phyloP scores from a whole-genome alignment of 164 flowering plant genomes.

The Chimonanthus praecox region DNA sequence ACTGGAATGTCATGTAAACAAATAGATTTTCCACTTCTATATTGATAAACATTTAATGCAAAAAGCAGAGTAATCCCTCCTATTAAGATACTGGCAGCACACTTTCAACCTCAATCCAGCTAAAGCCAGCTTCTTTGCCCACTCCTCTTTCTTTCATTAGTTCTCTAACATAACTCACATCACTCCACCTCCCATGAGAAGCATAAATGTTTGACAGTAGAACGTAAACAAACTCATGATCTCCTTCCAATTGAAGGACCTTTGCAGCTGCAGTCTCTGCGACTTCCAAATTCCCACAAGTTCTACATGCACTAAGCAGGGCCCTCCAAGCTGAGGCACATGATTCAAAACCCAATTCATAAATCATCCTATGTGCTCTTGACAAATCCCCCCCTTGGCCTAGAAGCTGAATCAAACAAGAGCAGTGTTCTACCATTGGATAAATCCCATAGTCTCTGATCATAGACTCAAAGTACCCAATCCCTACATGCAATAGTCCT shows the following conservation, averaged over 20 bases:
- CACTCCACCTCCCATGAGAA: slow-evolving; percentile 39
- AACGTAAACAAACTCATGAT: slow-evolving; percentile 50
- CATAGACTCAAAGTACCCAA: slow-evolving; percentile 42
- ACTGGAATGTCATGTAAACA: too few relatives aligned
- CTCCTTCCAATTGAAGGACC: slow-evolving; percentile 40
- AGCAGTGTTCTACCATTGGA: slow-evolving; percentile 51
- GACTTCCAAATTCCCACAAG: slow-evolving; percentile 29
- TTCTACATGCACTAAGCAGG: slow-evolving; percentile 52
- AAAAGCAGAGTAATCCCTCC: background rate
- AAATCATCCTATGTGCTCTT: slow-evolving; percentile 43
- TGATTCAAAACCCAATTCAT: slow-evolving; percentile 41
- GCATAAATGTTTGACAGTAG: slow-evolving; percentile 56
- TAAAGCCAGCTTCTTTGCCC: slow-evolving; percentile 53
- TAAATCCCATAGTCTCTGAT: slow-evolving; percentile 35
- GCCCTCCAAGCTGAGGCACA: slow-evolving; percentile 54
- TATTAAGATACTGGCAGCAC: background rate
- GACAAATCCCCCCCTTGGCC: slow-evolving; percentile 46
- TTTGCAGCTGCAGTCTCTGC: slow-evolving; percentile 55
- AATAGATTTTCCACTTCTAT: too few relatives aligned
- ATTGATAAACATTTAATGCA: too few relatives aligned
- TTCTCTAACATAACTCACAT: slow-evolving; percentile 33
- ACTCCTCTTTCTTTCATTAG: slow-evolving; percentile 45
- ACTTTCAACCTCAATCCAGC: slow-evolving; percentile 47
- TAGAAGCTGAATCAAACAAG: slow-evolving; percentile 49
- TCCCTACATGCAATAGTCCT: slow-evolving; percentile 21